Evolutionary conservation across 805 yeast species (phyloP).

Genomic region (Spathaspora hagerdaliae): DNA sequence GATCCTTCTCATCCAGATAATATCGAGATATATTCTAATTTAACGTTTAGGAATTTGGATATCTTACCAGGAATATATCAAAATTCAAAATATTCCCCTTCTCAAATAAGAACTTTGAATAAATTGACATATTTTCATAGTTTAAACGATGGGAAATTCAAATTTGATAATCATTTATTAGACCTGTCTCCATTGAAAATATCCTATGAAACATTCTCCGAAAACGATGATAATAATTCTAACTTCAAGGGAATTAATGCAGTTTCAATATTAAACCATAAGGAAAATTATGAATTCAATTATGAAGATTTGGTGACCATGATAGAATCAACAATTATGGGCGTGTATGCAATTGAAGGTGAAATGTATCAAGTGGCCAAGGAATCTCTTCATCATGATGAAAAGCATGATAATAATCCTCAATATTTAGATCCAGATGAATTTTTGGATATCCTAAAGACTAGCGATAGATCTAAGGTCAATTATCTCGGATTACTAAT

Average conservation of each 20-base stretch:
- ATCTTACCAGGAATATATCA: conserved; percentile 32
- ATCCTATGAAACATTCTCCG: conserved; percentile 18
- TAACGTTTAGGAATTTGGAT: conserved; percentile 22
- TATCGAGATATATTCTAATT: conserved; percentile 22
- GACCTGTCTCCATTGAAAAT: conserved; percentile 21
- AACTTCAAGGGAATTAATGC: conserved; percentile 20
- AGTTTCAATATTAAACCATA: conserved; percentile 21
- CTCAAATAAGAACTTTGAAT: conserved; percentile 51
- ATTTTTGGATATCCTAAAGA: conserved; percentile 5
- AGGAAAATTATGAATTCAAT: conserved; percentile 13
- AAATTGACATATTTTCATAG: conserved; percentile 54
- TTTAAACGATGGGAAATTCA: conserved; percentile 9
- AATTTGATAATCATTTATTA: conserved; percentile 21
- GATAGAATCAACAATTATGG: conserved; percentile 43
- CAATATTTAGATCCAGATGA: conserved; percentile 5
- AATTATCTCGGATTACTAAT: conserved; percentile 52
- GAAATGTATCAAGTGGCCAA: conserved; percentile 12
- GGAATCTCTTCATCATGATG: background rate
- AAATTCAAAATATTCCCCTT: conserved; percentile 40
- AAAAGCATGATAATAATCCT: background rate
- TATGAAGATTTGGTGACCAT: conserved; percentile 20
- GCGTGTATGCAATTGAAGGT: conserved; percentile 26
- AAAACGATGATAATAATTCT: background rate
- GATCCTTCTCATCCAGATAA: conserved; percentile 19
- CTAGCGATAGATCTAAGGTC: conserved; percentile 2